A percentile compares a stretch with the other conserved stretches of the same genome.
Conservation (phyloP, 305 asterid genomes). For the Fraxinus xanthoxyloides region DNA sequence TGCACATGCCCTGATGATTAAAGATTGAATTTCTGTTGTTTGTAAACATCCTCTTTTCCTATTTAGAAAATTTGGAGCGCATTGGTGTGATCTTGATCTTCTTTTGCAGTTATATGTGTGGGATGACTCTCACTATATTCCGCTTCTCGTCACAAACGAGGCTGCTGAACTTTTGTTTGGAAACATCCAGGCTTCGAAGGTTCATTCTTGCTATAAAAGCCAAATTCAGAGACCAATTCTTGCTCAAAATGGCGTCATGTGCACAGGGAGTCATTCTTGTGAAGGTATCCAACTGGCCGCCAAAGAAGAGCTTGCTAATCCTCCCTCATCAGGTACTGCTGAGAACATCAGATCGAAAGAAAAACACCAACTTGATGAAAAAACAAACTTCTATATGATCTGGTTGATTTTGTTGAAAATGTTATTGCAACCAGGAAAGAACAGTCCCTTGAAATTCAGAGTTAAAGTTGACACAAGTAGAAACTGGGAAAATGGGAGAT, state of each 20-base stretch:
- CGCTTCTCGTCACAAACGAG: constrained; percentile 51
- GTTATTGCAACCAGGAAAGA: constrained; percentile 48
- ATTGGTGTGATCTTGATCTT: constrained; percentile 5
- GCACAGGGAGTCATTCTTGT: neutral
- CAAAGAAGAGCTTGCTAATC: neutral
- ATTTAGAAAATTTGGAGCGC: neutral
- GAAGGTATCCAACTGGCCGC: neutral
- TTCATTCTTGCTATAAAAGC: constrained; percentile 41
- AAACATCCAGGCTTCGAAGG: constrained; percentile 55
- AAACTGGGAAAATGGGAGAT: constrained; percentile 61
- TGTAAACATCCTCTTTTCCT: neutral
- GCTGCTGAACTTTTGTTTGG: constrained; percentile 68
- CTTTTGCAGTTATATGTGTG: constrained; percentile 61
- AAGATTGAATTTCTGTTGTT: neutral
- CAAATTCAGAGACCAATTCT: constrained; percentile 18
- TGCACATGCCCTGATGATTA: neutral
- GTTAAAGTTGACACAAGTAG: constrained; percentile 40
- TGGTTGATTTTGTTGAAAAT: constrained; percentile 55
- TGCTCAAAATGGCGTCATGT: constrained; percentile 4
- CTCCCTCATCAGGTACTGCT: neutral
- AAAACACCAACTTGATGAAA: constrained; percentile 4
- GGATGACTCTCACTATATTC: constrained; percentile 58
- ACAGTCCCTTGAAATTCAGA: constrained; percentile 57
- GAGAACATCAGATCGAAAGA: neutral
- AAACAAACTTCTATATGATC: constrained; percentile 42